Conservation (phyloP, 805 yeast species). For the Saccharomycopsis sp. region DNA sequence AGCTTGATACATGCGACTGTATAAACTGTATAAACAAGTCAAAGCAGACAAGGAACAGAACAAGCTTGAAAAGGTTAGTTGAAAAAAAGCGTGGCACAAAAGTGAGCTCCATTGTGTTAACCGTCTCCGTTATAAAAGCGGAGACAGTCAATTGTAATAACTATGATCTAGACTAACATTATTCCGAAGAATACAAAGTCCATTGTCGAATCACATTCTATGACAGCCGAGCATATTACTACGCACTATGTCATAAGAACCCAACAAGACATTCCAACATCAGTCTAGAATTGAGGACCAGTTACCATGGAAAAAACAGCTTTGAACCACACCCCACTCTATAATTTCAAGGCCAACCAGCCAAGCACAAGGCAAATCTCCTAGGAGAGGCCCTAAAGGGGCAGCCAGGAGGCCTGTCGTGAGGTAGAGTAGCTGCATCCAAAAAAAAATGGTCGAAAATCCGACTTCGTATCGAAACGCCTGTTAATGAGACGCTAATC, state of each 20-base stretch:
- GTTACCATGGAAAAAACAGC: neutral
- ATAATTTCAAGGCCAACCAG: neutral
- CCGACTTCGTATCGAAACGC: neutral
- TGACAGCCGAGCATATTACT: slow-evolving; percentile 1
- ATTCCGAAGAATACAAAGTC: slow-evolving; percentile 6
- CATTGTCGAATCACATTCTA: slow-evolving; percentile 19
- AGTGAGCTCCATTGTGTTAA: slow-evolving; percentile 23
- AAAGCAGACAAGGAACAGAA: neutral
- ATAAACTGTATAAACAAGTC: neutral
- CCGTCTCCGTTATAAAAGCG: neutral
- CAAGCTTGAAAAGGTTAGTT: slow-evolving; percentile 9
- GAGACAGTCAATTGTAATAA: slow-evolving; percentile 19
- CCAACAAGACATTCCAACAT: neutral
- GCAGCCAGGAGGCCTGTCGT: neutral
- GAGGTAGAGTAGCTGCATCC: neutral
- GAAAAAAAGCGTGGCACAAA: slow-evolving; percentile 16
- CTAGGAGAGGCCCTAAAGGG: neutral
- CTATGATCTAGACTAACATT: slow-evolving; percentile 17
- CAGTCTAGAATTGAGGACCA: neutral
- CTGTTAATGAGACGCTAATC: slow-evolving; percentile 14
- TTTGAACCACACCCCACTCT: neutral
- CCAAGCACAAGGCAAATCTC: neutral
- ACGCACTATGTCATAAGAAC: neutral
- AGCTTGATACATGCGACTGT: slow-evolving; percentile 19
- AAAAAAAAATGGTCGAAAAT: neutral